phyloP scores from a whole-genome alignment of 441 rosid species.

The Pelargonium cotyledonis region DNA sequence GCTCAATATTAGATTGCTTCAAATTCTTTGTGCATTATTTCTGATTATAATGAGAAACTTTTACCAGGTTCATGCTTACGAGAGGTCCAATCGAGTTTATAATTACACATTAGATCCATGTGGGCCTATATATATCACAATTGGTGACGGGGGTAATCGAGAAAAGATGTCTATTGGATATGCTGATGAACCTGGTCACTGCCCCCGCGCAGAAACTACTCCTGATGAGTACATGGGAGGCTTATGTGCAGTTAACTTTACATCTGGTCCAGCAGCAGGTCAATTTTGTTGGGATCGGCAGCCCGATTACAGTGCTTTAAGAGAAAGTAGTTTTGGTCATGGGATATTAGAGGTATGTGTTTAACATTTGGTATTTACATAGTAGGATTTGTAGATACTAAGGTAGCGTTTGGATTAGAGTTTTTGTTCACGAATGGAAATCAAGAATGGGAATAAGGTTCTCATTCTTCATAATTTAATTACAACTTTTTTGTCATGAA shows the following conservation, averaged over 20 bases:
- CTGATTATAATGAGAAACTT: background rate
- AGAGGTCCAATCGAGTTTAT: slow-evolving; percentile 51
- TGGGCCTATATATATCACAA: slow-evolving; percentile 43
- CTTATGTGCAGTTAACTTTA: slow-evolving; percentile 46
- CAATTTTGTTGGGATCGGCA: slow-evolving; percentile 54
- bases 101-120: slow-evolving; percentile 48
- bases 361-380: background rate
- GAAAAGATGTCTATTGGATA: slow-evolving; percentile 47
- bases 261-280: slow-evolving; percentile 49
- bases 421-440: too few relatives aligned
- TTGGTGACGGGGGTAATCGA: slow-evolving; percentile 58
- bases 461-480: too few relatives aligned
- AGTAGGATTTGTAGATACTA: background rate
- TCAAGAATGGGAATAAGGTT: too few relatives aligned
- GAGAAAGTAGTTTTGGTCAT: slow-evolving; percentile 59
- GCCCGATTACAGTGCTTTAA: slow-evolving; percentile 51
- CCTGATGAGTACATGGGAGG: slow-evolving; percentile 37
- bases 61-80: slow-evolving; percentile 52
- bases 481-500: too few relatives aligned
- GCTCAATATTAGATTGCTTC: background rate
- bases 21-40: background rate
- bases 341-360: slow-evolving; percentile 50
- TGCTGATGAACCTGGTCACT: slow-evolving; percentile 50
- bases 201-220: slow-evolving; percentile 42
- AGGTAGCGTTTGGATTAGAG: too few relatives aligned